Evolutionary conservation across 129 eudicot genomes (phyloP).

Genomic region (Flaveria sonorensis): DNA sequence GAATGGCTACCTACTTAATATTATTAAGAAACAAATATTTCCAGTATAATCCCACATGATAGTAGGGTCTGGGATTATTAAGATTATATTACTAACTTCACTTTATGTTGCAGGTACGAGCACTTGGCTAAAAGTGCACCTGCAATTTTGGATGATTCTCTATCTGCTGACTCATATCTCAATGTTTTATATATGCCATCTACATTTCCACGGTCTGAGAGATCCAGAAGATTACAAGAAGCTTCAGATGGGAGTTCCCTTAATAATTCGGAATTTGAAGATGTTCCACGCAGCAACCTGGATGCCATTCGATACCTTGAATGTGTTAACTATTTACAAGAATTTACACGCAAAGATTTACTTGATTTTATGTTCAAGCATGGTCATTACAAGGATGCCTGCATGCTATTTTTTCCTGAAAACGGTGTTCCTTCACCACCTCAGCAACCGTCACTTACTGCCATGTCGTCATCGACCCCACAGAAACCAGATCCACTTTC

Average conservation of each 20-base stretch:
- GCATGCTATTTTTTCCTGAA: slow-evolving; percentile 84
- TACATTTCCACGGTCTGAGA: slow-evolving; percentile 93
- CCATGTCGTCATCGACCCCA: slow-evolving; percentile 73
- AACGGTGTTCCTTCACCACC: slow-evolving; percentile 73
- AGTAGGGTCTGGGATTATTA: not conserved
- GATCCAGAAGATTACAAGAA: slow-evolving; percentile 71
- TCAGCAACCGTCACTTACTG: slow-evolving; percentile 58
- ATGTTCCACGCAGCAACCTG: slow-evolving; percentile 92
- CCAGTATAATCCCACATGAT: no score
- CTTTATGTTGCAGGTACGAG: slow-evolving; percentile 64
- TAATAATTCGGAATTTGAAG: slow-evolving; percentile 52
- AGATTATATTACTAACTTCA: slow-evolving; percentile 15
- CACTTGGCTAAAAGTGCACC: slow-evolving; percentile 99
- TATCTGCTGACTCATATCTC: slow-evolving; percentile 99
- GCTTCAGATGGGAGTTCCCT: slow-evolving; percentile 52
- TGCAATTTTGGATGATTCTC: slow-evolving; percentile 93
- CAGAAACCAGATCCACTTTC: slow-evolving; percentile 85
- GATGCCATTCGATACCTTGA: slow-evolving; percentile 83
- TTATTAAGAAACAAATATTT: not conserved
- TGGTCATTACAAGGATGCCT: slow-evolving; percentile 86
- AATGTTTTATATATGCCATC: slow-evolving; percentile 96
- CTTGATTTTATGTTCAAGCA: slow-evolving; percentile 91
- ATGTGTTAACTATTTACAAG: slow-evolving; percentile 85
- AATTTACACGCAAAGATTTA: slow-evolving; percentile 77
- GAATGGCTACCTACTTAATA: slow-evolving; percentile 22